phyloP scores from a whole-genome alignment of 129 eudicot species.

The Logfia minima region DNA sequence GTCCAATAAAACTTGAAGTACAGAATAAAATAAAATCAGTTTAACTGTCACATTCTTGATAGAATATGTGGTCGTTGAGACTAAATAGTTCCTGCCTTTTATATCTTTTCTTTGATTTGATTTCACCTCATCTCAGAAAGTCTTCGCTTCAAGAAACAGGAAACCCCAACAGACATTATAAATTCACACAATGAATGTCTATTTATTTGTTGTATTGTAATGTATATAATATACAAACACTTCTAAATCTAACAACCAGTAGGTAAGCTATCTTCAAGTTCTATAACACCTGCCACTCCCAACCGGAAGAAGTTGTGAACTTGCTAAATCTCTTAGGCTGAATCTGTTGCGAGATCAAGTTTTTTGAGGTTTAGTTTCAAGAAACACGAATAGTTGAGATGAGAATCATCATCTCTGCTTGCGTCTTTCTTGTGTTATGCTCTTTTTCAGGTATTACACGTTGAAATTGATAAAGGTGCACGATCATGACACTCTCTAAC shows the following conservation, averaged over 20 bases:
- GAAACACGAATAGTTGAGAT: constrained; percentile 26
- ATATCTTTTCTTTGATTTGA: constrained; percentile 21
- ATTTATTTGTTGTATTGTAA: neutral
- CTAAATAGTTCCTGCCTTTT: constrained; percentile 13
- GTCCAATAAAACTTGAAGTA: constrained; percentile 11
- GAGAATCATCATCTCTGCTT: constrained; percentile 33
- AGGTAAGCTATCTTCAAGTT: constrained; percentile 43
- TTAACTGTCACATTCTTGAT: constrained; percentile 36
- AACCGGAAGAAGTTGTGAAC: constrained; percentile 19
- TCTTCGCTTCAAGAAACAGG: constrained; percentile 76
- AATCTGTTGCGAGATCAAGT: neutral
- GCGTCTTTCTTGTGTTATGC: constrained; percentile 44
- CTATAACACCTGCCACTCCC: constrained; percentile 22
- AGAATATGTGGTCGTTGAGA: constrained; percentile 38
- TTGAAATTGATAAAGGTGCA: neutral
- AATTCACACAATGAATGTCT: constrained; percentile 20
- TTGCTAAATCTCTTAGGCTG: constrained; percentile 9
- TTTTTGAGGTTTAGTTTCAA: constrained; percentile 22
- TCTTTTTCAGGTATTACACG: constrained; percentile 38
- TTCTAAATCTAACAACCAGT: constrained; percentile 59
- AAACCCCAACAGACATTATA: constrained; percentile 37
- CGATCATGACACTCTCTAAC: neutral
- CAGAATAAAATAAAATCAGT: neutral
- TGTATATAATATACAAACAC: neutral
- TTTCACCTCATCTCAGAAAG: constrained; percentile 34